These are phyloP conservation scores for Dentipellis sp. DNA, from an alignment of 768 basidiomycete genomes.

Conservation along the genomic window DNA sequence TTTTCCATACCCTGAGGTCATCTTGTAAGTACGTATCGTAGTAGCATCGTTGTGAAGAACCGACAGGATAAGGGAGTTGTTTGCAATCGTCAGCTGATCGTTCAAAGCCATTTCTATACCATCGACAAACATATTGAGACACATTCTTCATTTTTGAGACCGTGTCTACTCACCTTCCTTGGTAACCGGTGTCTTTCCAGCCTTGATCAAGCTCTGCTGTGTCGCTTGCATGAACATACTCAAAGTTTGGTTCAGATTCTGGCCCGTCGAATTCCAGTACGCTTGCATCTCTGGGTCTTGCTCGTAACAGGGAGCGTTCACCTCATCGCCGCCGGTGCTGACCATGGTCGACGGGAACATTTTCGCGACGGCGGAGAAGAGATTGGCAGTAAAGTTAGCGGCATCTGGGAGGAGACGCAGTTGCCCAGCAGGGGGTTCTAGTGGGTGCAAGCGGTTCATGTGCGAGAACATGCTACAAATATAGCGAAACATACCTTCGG, in stretches of 20 bases:
- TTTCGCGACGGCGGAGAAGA: slow-evolving; percentile 23
- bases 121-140: background rate
- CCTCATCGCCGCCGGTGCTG: slow-evolving; percentile 67
- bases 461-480: background rate
- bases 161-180: slow-evolving; percentile 50
- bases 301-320: slow-evolving; percentile 59
- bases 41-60: slow-evolving; percentile 13
- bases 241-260: slow-evolving; percentile 57
- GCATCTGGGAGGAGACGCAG: slow-evolving; percentile 30
- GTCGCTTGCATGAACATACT: slow-evolving; percentile 50
- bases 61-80: slow-evolving; percentile 43
- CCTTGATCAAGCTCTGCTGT: slow-evolving; percentile 41
- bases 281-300: slow-evolving; percentile 52
- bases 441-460: background rate
- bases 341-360: slow-evolving; percentile 28
- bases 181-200: slow-evolving; percentile 71
- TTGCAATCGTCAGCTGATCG: slow-evolving; percentile 38
- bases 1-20: slow-evolving; percentile 58
- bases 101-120: slow-evolving; percentile 53
- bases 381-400: slow-evolving; percentile 22
- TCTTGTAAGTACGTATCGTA: background rate
- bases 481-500: background rate
- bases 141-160: background rate
- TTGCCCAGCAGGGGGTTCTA: slow-evolving; percentile 42
- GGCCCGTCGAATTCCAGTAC: slow-evolving; percentile 37